Conservation (phyloP, 2,329 filamentous ascomycete genomes). For the Pseudofabraea citricarpa region DNA sequence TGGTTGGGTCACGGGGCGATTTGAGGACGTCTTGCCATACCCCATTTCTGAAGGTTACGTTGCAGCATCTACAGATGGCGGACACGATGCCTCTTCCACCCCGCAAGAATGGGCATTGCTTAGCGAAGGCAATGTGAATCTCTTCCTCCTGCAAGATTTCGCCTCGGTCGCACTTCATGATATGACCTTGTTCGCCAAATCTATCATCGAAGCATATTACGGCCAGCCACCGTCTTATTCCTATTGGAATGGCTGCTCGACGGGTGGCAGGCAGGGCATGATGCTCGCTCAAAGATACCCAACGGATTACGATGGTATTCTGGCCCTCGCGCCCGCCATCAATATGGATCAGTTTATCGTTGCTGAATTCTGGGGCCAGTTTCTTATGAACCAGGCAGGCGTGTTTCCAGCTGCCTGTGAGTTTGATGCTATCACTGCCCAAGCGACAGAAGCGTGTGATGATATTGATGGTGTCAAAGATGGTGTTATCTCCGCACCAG, state of each 20-base stretch:
- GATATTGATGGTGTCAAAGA: conserved; percentile 12
- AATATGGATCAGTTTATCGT: conserved; percentile 14
- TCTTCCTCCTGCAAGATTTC: conserved; percentile 28
- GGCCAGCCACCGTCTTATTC: conserved; percentile 25
- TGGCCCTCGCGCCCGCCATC: conserved; percentile 32
- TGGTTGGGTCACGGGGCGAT: neutral
- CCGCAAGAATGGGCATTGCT: neutral
- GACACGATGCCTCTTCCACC: neutral
- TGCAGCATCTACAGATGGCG: neutral
- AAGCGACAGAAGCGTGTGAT: conserved; percentile 11
- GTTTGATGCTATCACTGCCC: conserved; percentile 5
- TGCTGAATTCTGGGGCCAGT: conserved; percentile 5
- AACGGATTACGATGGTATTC: conserved; percentile 32
- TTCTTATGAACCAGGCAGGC: conserved; percentile 9
- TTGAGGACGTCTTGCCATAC: neutral
- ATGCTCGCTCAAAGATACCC: conserved; percentile 32
- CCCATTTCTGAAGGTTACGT: neutral
- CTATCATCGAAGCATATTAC: conserved; percentile 18
- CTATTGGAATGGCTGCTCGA: conserved; percentile 32
- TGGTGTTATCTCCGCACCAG: conserved; percentile 7
- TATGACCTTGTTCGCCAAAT: conserved; percentile 5
- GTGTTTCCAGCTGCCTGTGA: conserved; percentile 8
- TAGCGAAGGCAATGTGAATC: neutral
- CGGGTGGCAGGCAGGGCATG: conserved; percentile 31
- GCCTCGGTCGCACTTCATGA: conserved; percentile 31